Evolutionary conservation across 108 stramenopile species (phyloP).

Genomic region (Hondaea fermentalgiana): DNA sequence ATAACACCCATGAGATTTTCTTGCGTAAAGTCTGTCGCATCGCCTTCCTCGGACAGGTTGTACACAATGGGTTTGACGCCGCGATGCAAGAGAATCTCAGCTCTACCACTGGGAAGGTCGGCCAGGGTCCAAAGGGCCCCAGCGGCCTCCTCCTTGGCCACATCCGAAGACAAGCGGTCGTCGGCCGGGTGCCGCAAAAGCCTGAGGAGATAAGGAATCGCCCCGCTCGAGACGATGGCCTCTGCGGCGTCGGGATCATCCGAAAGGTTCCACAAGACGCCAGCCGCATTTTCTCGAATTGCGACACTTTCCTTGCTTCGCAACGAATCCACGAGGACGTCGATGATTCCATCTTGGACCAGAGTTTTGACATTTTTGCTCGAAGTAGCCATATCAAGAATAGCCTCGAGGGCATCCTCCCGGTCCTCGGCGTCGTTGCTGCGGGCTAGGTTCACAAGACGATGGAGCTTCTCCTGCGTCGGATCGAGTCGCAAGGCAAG

Average conservation of each 20-base stretch:
- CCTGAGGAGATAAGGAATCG: neutral
- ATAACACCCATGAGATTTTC: neutral
- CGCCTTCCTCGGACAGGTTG: neutral
- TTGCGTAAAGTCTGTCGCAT: neutral
- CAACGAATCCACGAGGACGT: neutral
- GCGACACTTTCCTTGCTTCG: neutral
- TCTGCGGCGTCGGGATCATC: neutral
- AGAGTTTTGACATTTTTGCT: neutral
- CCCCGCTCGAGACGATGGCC: neutral
- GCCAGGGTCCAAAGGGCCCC: neutral
- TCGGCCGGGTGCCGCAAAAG: neutral
- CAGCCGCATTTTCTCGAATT: neutral
- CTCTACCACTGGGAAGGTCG: neutral
- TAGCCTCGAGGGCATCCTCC: neutral
- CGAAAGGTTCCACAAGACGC: constrained; percentile 5
- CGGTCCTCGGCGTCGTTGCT: neutral
- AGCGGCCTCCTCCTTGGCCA: constrained; percentile 17
- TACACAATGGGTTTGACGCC: neutral
- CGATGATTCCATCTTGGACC: neutral
- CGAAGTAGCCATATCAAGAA: neutral
- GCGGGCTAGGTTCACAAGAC: neutral
- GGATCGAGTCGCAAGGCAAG: neutral
- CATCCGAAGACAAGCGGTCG: neutral
- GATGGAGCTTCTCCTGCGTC: neutral
- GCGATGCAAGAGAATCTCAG: neutral